A percentile compares a stretch with the other conserved stretches of the same genome.
These are phyloP conservation scores for Cladophialophora exuberans DNA, from an alignment of 2,329 filamentous ascomycete genomes.

Conservation along the genomic window DNA sequence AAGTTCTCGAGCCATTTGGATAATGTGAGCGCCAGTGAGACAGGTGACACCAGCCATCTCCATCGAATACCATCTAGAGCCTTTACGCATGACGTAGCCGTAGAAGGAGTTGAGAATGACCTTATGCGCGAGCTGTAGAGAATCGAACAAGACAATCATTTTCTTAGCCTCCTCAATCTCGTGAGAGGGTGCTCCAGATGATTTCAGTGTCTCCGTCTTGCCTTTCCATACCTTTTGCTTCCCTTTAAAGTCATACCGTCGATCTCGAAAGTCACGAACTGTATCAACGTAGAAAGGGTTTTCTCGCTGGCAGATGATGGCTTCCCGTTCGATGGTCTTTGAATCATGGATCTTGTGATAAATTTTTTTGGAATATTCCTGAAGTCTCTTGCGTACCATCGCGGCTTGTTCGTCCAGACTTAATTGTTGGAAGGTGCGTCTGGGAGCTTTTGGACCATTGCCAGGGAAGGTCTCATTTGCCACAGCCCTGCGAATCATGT, in stretches of 20 bases:
- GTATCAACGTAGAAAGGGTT: constrained; percentile 99
- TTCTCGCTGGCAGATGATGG: constrained; percentile 96
- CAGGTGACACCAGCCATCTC: constrained; percentile 99
- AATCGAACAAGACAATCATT: constrained; percentile 97
- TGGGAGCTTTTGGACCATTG: constrained; percentile 69
- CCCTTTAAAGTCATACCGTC: constrained; percentile 97
- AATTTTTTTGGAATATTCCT: constrained; percentile 95
- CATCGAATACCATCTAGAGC: constrained; percentile 98
- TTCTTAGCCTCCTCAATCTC: constrained; percentile 97
- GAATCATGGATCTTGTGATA: constrained; percentile 99
- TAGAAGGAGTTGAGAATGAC: constrained; percentile 99
- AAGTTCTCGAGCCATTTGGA: constrained; percentile 90
- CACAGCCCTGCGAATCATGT: constrained; percentile 92
- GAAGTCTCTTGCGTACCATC: constrained; percentile 82
- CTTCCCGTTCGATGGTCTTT: constrained; percentile 88
- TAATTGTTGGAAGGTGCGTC: constrained; percentile 79
- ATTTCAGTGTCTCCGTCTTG: constrained; percentile 85
- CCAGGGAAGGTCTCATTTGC: constrained; percentile 93
- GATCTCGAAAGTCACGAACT: constrained; percentile 92
- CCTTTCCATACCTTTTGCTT: constrained; percentile 98
- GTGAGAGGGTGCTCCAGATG: constrained; percentile 70
- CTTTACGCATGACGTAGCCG: constrained; percentile 98
- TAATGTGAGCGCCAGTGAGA: constrained; percentile 92
- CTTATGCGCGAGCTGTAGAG: constrained; percentile 94
- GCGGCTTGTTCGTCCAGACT: constrained; percentile 78